Evolutionary conservation across 129 eudicot species (phyloP), one percentile per base, ranked within the genome.

Genomic region (Centella asiatica): DNA sequence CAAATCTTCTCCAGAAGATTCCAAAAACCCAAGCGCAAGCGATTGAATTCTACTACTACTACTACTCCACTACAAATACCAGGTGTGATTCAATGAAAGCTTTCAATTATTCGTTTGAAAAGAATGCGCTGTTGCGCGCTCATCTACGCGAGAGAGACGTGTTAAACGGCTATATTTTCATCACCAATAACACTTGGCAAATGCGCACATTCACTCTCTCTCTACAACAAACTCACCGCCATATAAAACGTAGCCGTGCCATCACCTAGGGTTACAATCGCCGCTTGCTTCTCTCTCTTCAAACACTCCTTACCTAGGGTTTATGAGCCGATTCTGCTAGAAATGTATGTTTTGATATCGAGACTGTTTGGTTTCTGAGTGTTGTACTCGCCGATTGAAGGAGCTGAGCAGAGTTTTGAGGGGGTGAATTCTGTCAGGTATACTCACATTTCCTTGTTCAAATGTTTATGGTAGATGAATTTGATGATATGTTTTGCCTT

Each of bases 181-280:
- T 29, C 57, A 51, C 5, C n/a, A n/a, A n/a, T 23, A 24, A 24
- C 57, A 51, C 57, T 26, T 51, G 57, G 57, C 57, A 51, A 20
- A 20, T 51, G 47, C 12, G 47, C 47, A 3, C 13, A 11, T 42
- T 12, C 15, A 42, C 42, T 37, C 42, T 37, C 42, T 37, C 42
- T 42, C 13, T 17, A 19, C 31, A 14, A 51, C 57, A 22, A 8
- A n/a, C n/a, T n/a, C 57, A 32, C 14, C 15, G 4, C 14, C 29
- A 51, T 24, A 51, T 20, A 51, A 51, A 51, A 24, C 28, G n/a
- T n/a, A n/a, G n/a, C n/a, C n/a, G n/a, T n/a, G n/a, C n/a, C n/a
- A n/a, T n/a, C n/a, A n/a, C n/a, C n/a, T n/a, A n/a, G n/a, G n/a
- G n/a, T n/a, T n/a, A n/a, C n/a, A n/a, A n/a, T n/a, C n/a, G n/a